These are phyloP conservation scores for Coleophoma cylindrospora DNA, from an alignment of 2,329 filamentous ascomycete genomes.

Conservation along the genomic window DNA sequence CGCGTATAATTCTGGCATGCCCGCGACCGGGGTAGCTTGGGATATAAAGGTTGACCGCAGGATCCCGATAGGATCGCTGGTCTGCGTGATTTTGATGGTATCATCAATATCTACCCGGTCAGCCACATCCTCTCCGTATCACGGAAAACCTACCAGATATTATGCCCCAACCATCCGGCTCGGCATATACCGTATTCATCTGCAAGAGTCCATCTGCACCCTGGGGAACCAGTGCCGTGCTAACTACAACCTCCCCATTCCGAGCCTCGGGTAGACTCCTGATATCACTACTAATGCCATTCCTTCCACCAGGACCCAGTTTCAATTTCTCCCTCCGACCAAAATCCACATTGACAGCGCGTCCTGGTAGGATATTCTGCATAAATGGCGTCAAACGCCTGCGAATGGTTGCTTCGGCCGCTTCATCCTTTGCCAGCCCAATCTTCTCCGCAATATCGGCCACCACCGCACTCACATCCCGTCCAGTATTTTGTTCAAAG, in stretches of 20 bases:
- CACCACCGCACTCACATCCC: constrained; percentile 62
- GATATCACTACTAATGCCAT: constrained; percentile 66
- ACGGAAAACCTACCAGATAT: constrained; percentile 55
- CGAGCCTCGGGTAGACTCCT: constrained; percentile 43
- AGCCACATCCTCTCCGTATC: background rate
- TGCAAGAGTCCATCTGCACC: constrained; percentile 50
- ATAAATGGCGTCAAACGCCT: constrained; percentile 72
- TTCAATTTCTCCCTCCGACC: constrained; percentile 37
- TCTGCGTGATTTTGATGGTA: constrained; percentile 89
- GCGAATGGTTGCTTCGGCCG: constrained; percentile 55
- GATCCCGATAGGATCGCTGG: constrained; percentile 74
- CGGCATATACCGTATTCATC: constrained; percentile 70
- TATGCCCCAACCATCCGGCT: constrained; percentile 75
- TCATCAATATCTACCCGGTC: constrained; percentile 72
- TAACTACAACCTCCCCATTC: constrained; percentile 42
- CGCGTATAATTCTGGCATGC: constrained; percentile 82
- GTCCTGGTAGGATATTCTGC: constrained; percentile 67
- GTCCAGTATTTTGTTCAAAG: constrained; percentile 68
- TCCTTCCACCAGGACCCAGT: constrained; percentile 65
- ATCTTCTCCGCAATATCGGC: constrained; percentile 65
- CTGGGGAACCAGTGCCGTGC: constrained; percentile 41
- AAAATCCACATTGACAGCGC: constrained; percentile 61
- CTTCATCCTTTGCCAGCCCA: constrained; percentile 54
- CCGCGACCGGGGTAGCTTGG: constrained; percentile 61
- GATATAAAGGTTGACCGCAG: constrained; percentile 80